Evolutionary conservation across 2,329 filamentous ascomycete species (phyloP), one percentile per base, ranked within the genome.

Genomic region (Monascus ruber): DNA sequence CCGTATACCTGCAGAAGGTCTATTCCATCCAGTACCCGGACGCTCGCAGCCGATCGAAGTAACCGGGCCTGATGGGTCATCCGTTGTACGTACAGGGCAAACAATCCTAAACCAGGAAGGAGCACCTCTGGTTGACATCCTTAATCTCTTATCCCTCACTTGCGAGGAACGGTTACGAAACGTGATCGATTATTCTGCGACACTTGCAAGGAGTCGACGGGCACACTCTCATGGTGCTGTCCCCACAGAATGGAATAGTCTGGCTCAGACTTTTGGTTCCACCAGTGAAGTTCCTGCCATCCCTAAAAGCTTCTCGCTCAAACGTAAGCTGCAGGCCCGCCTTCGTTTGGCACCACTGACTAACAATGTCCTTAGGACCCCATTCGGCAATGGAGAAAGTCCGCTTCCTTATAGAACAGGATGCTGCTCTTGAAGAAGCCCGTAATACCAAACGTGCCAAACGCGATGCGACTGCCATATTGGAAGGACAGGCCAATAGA

Each of bases 111-210:
- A 82, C 29, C 83, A 87, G 34, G 64, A 67, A 36, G 64, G 64
- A 33, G 77, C 84, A 1, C 79, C 76, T 39, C 68, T 94, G 28
- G 81, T 83, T 9, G 87, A 94, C 44, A 83, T 95, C 48, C 65
- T 95, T 34, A 83, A 85, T 25, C 70, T 95, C 10, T 59, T 95
- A 42, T 91, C 86, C 5, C 73, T 95, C 41, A 84, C 85, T 11
- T 80, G 85, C 6, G 85, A 89, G 55, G 83, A 93, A 50, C 76
- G 86, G 26, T 51, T 95, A 31, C 74, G 84, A 38, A 76, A 79
- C 8, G 64, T 95, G 26, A 56, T 95, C 3, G 83, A 88, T 53
- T 87, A 94, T 51, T 79, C 85, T 7, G 76, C 79, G 39, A 72
- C 73, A 6, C 64, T 94, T 34, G 76, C 85, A 3, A 72, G 73